Evolutionary conservation across 1,284 basidiomycete genomes (phyloP), one percentile per base, ranked within the genome.

Genomic region (Melanopsichium pennsylvanicum): DNA sequence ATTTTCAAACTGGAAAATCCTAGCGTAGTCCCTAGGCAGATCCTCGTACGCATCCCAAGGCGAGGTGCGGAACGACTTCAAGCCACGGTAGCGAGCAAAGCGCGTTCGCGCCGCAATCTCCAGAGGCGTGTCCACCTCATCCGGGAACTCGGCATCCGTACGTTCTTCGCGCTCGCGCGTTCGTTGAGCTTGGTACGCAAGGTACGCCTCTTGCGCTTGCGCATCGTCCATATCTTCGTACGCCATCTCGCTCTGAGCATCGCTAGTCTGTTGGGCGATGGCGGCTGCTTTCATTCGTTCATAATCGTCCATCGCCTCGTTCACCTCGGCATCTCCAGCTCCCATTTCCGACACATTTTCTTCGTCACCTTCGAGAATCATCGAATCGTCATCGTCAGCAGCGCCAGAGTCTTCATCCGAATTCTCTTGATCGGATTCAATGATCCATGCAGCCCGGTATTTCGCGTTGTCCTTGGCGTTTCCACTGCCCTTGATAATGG

Each of bases 31-130:
- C 47, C 89, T 82, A 5, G 95, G 96, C 16, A 99, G 85, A 74
- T 96, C 95, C 83, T 98, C 95, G 75, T 92, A 97, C 7, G 95
- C 89, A 81, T 98, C 95, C 95, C 95, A 99, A 18, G 91, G 90
- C 74, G 90, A 93, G 2, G 96, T 97, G 32, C 95, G 86, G 85
- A 98, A 91, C 12, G 90, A 93, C 49, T 89, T 88, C 81, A 99
- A 82, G 1, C 95, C 96, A 51, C 95, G 88, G 82, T 89, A 99
- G 29, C 95, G 87, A 71, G 93, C 91, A 83, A 98, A 97, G 5
- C 96, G 87, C n/a, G 86, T 86, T 11, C 87, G 85, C 0, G 94
- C 95, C 0, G 91, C 83, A n/a, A 90, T 84, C 63, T 96, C 89
- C 61, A 89, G 86, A 0, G 95, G 96, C 0, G 96, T 98, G 74